These are phyloP conservation scores for Populus simonii DNA, from an alignment of 345 rosid genomes.

Conservation along the genomic window DNA sequence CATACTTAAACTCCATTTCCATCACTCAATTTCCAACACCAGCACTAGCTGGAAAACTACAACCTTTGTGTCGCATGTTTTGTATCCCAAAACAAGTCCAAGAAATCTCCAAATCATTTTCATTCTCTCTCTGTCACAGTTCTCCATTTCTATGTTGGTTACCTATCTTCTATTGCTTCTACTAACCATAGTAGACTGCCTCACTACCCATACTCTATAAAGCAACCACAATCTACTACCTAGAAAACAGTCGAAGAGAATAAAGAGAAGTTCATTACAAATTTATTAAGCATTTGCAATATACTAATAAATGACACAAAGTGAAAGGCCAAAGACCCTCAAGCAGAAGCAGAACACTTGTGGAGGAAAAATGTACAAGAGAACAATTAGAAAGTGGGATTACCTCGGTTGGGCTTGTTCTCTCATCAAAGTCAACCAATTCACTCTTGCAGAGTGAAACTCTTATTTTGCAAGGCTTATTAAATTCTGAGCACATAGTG, in stretches of 20 bases:
- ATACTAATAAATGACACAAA: neutral
- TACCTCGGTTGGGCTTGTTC: slow-evolving; percentile 84
- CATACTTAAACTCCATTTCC: neutral
- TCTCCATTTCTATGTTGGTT: neutral
- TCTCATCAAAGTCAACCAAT: slow-evolving; percentile 47
- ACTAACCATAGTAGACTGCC: neutral
- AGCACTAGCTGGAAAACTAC: neutral
- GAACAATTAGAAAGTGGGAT: neutral
- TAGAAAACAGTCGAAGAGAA: neutral
- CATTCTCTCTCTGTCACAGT: neutral
- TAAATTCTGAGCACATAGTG: slow-evolving; percentile 20
- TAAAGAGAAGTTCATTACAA: neutral
- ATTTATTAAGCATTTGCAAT: neutral
- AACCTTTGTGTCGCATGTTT: neutral
- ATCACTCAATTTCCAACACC: neutral
- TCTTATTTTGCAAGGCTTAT: slow-evolving; percentile 20
- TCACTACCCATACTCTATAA: no score
- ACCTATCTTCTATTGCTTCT: neutral
- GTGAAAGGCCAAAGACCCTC: neutral
- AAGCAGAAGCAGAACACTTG: neutral
- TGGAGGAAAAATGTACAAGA: neutral
- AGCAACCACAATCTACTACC: neutral
- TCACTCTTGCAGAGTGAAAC: slow-evolving; percentile 36
- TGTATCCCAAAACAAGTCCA: neutral
- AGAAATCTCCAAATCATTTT: neutral